phyloP scores from a whole-genome alignment of 768 basidiomycete species.

The Mycena alexandri region DNA sequence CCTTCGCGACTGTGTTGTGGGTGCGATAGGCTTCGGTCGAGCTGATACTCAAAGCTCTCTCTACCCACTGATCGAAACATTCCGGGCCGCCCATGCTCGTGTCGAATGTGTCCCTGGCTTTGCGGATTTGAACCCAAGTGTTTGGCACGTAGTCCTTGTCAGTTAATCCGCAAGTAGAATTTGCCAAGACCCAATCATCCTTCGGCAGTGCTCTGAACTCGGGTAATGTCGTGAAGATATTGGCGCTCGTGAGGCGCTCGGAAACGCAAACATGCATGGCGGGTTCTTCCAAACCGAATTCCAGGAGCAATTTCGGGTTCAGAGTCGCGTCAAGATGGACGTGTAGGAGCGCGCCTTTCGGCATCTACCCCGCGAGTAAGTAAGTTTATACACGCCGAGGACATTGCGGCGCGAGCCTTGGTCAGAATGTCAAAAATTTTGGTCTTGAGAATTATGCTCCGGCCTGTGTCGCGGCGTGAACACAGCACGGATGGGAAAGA shows the following conservation, averaged over 20 bases:
- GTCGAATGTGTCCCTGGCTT: conserved; percentile 67
- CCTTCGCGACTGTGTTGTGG: conserved; percentile 78
- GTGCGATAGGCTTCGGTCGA: conserved; percentile 75
- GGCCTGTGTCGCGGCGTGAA: conserved; percentile 51
- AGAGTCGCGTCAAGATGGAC: conserved; percentile 81
- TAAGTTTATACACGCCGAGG: not conserved
- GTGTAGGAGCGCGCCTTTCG: conserved; percentile 82
- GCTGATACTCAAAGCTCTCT: conserved; percentile 71
- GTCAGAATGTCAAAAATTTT: conserved; percentile 70
- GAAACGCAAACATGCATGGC: conserved; percentile 69
- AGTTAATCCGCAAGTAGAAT: conserved; percentile 50
- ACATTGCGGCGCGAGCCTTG: conserved; percentile 55
- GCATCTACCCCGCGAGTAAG: conserved; percentile 63
- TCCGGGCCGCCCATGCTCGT: conserved; percentile 65
- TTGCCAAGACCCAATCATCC: conserved; percentile 31
- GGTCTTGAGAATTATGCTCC: conserved; percentile 69
- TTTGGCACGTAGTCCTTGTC: conserved; percentile 56
- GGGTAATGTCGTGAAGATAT: conserved; percentile 58
- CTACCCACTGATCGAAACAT: conserved; percentile 78
- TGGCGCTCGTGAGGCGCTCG: conserved; percentile 53
- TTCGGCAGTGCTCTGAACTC: conserved; percentile 61
- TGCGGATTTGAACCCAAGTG: conserved; percentile 67
- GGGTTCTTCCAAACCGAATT: conserved; percentile 66
- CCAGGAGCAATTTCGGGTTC: conserved; percentile 62
- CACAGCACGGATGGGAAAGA: not conserved